These are phyloP conservation scores for Phyllosticta citribraziliensis DNA, from an alignment of 2,329 filamentous ascomycete genomes.

Conservation along the genomic window DNA sequence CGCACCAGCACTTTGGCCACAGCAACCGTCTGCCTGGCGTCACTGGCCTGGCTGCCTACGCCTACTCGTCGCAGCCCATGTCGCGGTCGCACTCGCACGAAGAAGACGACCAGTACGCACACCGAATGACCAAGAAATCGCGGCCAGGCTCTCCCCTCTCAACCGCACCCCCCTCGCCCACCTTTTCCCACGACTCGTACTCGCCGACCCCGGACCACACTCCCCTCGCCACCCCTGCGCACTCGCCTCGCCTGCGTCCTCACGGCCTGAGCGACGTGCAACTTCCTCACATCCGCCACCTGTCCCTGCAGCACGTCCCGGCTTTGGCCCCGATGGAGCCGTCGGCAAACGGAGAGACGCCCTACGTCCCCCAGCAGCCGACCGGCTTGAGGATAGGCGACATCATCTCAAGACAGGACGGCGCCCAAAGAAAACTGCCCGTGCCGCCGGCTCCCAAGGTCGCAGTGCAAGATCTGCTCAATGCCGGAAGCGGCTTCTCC, in stretches of 20 bases:
- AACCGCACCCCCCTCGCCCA: conserved; percentile 89
- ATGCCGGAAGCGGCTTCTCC: conserved; percentile 53
- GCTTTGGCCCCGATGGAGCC: conserved; percentile 64
- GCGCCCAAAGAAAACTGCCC: conserved; percentile 79
- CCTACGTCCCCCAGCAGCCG: conserved; percentile 45
- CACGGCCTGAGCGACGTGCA: conserved; percentile 63
- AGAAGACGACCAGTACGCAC: conserved; percentile 68
- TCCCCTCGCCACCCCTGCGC: conserved; percentile 92
- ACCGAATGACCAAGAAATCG: conserved; percentile 76
- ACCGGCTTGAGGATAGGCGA: conserved; percentile 76
- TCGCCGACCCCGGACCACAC: conserved; percentile 96
- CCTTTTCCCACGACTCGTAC: conserved; percentile 89
- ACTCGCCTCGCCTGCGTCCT: conserved; percentile 82
- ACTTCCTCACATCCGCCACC: conserved; percentile 72
- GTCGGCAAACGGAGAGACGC: conserved; percentile 49
- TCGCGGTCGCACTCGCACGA: conserved; percentile 77
- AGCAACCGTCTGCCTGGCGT: conserved; percentile 49
- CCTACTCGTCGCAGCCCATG: conserved; percentile 67
- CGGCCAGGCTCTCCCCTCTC: conserved; percentile 90
- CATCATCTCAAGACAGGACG: conserved; percentile 84
- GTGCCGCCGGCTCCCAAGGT: conserved; percentile 87
- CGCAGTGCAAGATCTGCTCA: conserved; percentile 74
- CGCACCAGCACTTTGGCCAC: conserved; percentile 37
- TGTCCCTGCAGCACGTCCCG: conserved; percentile 56
- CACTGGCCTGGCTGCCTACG: conserved; percentile 41